phyloP scores from a whole-genome alignment of 1,139 yeast species.

The Maudiozyma humilis region DNA sequence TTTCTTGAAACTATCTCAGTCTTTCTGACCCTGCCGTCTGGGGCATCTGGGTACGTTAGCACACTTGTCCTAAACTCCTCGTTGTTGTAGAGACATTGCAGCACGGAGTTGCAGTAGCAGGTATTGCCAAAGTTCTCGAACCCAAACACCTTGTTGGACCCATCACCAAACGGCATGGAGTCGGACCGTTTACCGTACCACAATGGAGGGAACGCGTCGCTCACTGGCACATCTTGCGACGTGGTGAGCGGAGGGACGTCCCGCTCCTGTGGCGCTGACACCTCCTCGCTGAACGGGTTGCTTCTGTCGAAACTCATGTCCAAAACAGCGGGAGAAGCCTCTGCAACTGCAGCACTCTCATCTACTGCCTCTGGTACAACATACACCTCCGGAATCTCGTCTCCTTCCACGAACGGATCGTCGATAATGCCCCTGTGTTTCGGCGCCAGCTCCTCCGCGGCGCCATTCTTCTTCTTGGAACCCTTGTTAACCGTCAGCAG shows the following conservation, averaged over 20 bases:
- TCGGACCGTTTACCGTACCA: constrained; percentile 3
- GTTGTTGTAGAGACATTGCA: constrained; percentile 79
- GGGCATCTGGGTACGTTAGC: constrained; percentile 38
- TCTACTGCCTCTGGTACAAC: neutral
- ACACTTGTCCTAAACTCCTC: constrained; percentile 58
- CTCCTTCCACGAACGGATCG: neutral
- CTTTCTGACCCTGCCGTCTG: constrained; percentile 32
- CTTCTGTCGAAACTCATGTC: constrained; percentile 1
- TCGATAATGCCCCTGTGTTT: constrained; percentile 1
- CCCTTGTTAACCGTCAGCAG: constrained; percentile 9
- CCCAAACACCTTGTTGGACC: constrained; percentile 71
- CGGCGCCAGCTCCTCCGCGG: neutral
- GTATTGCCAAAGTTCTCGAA: constrained; percentile 94
- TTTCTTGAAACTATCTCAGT: constrained; percentile 38
- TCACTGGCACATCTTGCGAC: neutral
- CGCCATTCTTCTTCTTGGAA: constrained; percentile 5
- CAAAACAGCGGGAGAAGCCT: neutral
- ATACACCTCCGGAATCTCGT: neutral
- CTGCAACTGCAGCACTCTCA: neutral
- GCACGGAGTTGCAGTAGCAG: constrained; percentile 86
- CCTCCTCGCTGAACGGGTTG: constrained; percentile 3
- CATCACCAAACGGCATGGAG: constrained; percentile 35
- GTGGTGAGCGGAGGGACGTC: neutral
- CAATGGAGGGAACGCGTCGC: neutral
- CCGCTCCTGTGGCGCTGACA: neutral